phyloP scores from a whole-genome alignment of 345 rosid genomes.

The Viola odorata region DNA sequence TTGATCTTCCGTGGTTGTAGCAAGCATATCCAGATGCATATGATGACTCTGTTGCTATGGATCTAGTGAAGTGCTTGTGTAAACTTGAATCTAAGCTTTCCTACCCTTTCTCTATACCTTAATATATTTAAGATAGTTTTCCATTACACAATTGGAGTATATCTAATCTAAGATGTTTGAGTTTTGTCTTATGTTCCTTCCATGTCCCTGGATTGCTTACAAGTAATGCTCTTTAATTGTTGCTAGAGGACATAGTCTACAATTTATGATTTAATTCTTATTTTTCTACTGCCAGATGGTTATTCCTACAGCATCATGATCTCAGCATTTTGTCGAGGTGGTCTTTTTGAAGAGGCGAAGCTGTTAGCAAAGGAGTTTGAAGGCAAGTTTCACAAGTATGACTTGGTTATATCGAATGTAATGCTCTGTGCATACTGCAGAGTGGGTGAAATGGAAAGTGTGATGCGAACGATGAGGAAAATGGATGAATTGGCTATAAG shows the following conservation, averaged over 20 bases:
- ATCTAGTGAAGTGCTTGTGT: neutral
- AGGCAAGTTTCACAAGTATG: constrained; percentile 58
- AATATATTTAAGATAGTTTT: neutral
- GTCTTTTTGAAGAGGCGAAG: constrained; percentile 80
- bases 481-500: constrained; percentile 72
- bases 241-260: too few relatives aligned
- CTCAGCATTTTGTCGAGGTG: constrained; percentile 68
- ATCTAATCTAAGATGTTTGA: neutral
- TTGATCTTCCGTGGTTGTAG: constrained; percentile 12
- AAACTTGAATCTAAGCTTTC: neutral
- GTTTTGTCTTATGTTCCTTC: neutral
- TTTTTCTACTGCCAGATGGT: constrained; percentile 55
- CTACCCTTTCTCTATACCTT: neutral
- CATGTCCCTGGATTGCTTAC: neutral
- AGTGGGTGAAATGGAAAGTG: constrained; percentile 79
- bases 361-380: constrained; percentile 67
- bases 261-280: neutral
- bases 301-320: constrained; percentile 92
- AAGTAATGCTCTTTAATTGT: too few relatives aligned
- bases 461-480: constrained; percentile 74
- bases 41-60: neutral
- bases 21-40: neutral
- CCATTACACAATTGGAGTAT: neutral
- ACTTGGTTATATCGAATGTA: constrained; percentile 72
- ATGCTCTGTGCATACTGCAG: constrained; percentile 91